Conservation (phyloP, 2,329 filamentous ascomycete species). For the Pseudogymnoascus sp. region DNA sequence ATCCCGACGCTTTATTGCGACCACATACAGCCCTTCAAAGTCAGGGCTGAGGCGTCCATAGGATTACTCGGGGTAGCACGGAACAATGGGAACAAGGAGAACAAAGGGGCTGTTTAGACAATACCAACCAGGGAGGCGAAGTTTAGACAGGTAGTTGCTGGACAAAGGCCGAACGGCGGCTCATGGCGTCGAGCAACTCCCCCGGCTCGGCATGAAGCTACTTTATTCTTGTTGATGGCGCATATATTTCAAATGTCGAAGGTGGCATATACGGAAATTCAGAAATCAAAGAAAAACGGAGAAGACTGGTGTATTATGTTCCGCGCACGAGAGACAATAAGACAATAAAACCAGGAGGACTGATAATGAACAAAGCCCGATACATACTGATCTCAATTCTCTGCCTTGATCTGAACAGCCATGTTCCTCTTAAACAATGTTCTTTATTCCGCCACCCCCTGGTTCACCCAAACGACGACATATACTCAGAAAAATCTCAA, state of each 20-base stretch:
- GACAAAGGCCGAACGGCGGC: neutral
- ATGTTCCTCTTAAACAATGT: neutral
- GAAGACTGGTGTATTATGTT: neutral
- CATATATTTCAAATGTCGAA: neutral
- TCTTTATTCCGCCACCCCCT: neutral
- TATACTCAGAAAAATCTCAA: neutral
- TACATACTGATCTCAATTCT: neutral
- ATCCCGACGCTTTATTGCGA: neutral
- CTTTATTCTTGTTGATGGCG: constrained; percentile 28
- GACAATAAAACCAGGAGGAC: neutral
- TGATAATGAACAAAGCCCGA: neutral
- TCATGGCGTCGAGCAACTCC: neutral
- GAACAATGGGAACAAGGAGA: neutral
- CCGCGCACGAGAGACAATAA: neutral
- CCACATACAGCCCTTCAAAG: neutral
- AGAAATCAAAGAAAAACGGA: neutral
- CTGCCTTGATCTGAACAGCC: neutral
- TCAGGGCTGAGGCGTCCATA: neutral
- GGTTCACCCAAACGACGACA: neutral
- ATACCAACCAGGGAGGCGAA: neutral
- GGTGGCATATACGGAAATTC: neutral
- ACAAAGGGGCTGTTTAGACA: neutral
- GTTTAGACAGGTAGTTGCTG: neutral
- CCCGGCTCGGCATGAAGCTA: constrained; percentile 37
- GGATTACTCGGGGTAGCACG: neutral